These are phyloP conservation scores for Tricholoma terreum DNA, from an alignment of 768 basidiomycete genomes.

Conservation along the genomic window DNA sequence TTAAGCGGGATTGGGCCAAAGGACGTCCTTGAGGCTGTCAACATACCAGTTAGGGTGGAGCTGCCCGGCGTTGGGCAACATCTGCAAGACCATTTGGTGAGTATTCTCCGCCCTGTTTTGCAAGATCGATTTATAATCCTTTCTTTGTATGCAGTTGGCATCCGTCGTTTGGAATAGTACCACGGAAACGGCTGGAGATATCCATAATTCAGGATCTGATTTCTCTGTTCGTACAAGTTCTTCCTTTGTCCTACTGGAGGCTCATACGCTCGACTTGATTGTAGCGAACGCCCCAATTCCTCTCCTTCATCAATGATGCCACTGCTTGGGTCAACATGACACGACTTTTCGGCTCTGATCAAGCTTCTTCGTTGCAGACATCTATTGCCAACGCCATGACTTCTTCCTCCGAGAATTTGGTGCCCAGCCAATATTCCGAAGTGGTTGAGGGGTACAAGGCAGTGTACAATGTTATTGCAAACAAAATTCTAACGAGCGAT, in stretches of 20 bases:
- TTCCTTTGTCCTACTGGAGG: neutral
- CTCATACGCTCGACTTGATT: neutral
- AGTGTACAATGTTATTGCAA: conserved; percentile 45
- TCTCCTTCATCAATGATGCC: conserved; percentile 62
- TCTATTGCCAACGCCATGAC: conserved; percentile 30
- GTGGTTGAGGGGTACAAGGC: conserved; percentile 55
- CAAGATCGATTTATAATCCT: neutral
- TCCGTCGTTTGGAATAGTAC: conserved; percentile 12
- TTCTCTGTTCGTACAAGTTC: conserved; percentile 24
- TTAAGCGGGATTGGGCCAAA: conserved; percentile 57
- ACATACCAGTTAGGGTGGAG: conserved; percentile 42
- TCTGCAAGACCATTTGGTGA: conserved; percentile 47
- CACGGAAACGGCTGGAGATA: conserved; percentile 33
- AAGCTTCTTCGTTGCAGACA: conserved; percentile 30
- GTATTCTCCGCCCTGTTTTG: neutral
- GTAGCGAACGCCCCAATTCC: conserved; percentile 35
- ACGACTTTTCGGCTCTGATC: conserved; percentile 33
- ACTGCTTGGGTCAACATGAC: conserved; percentile 56
- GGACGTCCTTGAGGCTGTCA: conserved; percentile 45
- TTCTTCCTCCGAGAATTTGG: conserved; percentile 33
- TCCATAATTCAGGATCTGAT: conserved; percentile 24
- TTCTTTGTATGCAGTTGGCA: conserved; percentile 6
- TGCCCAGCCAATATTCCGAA: conserved; percentile 39
- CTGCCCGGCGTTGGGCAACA: conserved; percentile 63
- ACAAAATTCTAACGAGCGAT: conserved; percentile 35